Evolutionary conservation across 352 stramenopile genomes (phyloP).

Genomic region (Blastocystis sp.): DNA sequence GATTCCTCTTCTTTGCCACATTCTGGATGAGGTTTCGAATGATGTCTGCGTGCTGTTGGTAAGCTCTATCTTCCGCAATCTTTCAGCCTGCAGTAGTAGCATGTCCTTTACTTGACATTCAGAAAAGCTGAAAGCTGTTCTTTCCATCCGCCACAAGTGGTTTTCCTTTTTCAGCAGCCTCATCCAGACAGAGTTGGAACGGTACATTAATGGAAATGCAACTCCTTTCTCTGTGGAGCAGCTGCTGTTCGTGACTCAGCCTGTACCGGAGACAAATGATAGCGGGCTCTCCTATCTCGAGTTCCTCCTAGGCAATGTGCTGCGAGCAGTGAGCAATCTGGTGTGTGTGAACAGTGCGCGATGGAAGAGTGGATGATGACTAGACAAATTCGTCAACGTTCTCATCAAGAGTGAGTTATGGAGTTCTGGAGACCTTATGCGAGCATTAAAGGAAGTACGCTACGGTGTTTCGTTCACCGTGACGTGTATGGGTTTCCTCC

Average conservation of each 20-base stretch:
- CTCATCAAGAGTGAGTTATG: neutral
- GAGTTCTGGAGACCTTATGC: neutral
- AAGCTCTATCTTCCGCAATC: neutral
- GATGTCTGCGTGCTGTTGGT: neutral
- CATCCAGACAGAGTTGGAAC: neutral
- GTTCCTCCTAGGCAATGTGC: neutral
- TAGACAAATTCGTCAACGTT: constrained; percentile 17
- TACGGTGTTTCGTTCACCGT: neutral
- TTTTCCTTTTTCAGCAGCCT: neutral
- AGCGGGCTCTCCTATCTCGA: neutral
- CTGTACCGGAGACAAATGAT: neutral
- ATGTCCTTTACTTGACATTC: neutral
- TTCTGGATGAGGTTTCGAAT: neutral
- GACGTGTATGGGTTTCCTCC: neutral
- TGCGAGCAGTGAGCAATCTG: neutral
- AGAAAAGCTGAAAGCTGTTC: neutral
- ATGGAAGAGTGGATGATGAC: neutral
- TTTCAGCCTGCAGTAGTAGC: neutral
- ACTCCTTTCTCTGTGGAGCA: neutral
- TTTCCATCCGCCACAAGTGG: neutral
- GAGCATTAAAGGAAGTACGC: neutral
- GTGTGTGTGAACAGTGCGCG: neutral
- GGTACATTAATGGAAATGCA: neutral
- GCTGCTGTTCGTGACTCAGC: neutral
- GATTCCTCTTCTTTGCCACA: neutral